A percentile compares a stretch with the other conserved stretches of the same genome.
These are phyloP conservation scores for Albizia julibrissin DNA, from an alignment of 306 rosid genomes.

Conservation along the genomic window DNA sequence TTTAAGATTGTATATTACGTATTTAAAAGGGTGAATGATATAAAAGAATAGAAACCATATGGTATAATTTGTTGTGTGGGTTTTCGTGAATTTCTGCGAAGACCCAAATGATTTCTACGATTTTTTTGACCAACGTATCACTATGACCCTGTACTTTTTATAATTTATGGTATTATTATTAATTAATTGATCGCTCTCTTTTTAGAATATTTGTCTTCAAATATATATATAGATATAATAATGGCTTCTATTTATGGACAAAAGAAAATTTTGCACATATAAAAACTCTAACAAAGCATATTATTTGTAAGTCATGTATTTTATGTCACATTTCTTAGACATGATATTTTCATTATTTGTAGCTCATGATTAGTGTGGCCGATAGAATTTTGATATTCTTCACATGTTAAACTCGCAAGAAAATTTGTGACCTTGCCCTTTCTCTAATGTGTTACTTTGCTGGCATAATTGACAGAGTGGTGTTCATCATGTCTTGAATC, in stretches of 20 bases:
- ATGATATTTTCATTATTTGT: background rate
- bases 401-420: background rate
- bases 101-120: background rate
- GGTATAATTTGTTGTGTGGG: background rate
- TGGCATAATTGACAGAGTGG: slow-evolving; percentile 57
- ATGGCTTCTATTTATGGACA: background rate
- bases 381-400: background rate
- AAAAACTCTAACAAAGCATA: background rate
- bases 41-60: background rate
- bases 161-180: background rate
- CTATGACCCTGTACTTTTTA: background rate
- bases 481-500: slow-evolving; percentile 82
- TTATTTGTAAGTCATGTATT: background rate
- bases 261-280: background rate
- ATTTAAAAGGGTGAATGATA: background rate
- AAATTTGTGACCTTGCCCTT: background rate
- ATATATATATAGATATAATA: no score
- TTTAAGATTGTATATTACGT: background rate
- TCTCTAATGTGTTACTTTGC: background rate
- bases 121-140: no score
- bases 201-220: background rate
- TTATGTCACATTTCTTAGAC: background rate
- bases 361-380: background rate
- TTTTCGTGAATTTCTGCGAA: background rate
- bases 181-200: background rate